A percentile compares a stretch with the other conserved stretches of the same genome.
Conservation (phyloP, 495 filamentous ascomycete species). For the Penicillium cataractarum region DNA sequence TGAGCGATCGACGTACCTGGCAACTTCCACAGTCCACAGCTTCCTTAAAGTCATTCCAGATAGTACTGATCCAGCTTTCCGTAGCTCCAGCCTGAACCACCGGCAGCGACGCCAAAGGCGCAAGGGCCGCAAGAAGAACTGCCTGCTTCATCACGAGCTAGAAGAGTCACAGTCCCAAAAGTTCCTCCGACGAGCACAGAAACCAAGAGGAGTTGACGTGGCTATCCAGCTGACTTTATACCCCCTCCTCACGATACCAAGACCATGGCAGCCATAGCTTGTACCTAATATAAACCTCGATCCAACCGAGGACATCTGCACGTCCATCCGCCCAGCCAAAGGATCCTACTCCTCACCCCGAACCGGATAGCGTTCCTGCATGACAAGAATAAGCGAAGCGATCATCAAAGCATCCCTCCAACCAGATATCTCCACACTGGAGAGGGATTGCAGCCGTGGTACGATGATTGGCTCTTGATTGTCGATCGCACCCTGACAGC, state of each 20-base stretch:
- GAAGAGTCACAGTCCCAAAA: neutral
- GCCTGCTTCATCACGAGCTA: slow-evolving; percentile 10
- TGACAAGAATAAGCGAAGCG: slow-evolving; percentile 1
- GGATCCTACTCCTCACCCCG: slow-evolving; percentile 18
- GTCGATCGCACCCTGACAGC: neutral
- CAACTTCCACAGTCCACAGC: slow-evolving; percentile 27
- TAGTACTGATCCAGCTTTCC: slow-evolving; percentile 18
- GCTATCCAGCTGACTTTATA: neutral
- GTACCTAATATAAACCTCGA: slow-evolving; percentile 17
- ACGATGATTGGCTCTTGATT: neutral
- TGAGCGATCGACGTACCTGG: slow-evolving; percentile 14
- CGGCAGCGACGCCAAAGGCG: slow-evolving; percentile 6
- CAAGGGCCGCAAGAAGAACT: slow-evolving; percentile 8
- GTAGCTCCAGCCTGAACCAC: slow-evolving; percentile 10
- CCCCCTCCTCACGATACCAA: neutral
- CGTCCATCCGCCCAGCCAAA: neutral
- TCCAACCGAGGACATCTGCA: neutral
- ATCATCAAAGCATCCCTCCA: neutral
- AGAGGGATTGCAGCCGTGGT: neutral
- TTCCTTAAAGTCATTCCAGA: slow-evolving; percentile 31
- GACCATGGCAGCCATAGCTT: neutral
- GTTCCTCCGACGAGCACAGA: neutral
- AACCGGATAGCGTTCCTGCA: slow-evolving; percentile 6
- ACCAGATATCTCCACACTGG: neutral
- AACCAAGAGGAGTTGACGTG: neutral